Base-by-base conservation (phyloP, 345 rosid genomes). In the Lepidium aucheri region DNA sequence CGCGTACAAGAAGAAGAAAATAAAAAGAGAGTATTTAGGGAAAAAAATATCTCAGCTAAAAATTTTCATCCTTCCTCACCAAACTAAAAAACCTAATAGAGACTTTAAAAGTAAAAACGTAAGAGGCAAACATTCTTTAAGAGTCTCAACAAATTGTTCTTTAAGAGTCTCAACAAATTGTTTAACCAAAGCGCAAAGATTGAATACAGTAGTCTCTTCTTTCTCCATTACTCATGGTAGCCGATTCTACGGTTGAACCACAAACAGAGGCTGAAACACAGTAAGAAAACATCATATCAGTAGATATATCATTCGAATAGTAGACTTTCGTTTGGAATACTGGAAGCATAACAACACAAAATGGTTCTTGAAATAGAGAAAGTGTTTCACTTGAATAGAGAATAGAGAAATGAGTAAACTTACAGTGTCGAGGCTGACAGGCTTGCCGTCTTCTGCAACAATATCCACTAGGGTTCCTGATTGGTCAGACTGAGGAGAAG, bases 381-480 rank as follows among this genome's bases (percentile, higher is more conserved):
- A 46, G 20, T 46, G 8, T 22, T 30, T 35, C 39, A 1, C n/a
- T n/a, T n/a, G n/a, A n/a, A 53, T 50, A 22, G 30, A 12, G 30
- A 26, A 41, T 15, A 28, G 55, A 44, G 20, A 42, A 13, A 65
- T 8, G 42, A 52, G 43, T 0, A 26, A 74, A 80, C 91, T 80
- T 63, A 90, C 92, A 47, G 57, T 77, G 74, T 86, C 97, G 18
- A 86, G 76, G 46, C 85, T 84, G 28, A 86, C 89, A 22, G 91
- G 65, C 76, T 90, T 86, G 53, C 87, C 81, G 35, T 88, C 97
- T 77, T 86, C 95, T n/a, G 59, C 86, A n/a, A 88, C 47, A 52
- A 85, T 72, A 66, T 88, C 95, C 2, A 88, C 87, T 63, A 88
- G 30, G 5, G 95, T 86, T 79, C 97, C 97, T 6, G 93, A 56